Conservation (phyloP, 345 rosid genomes). For the Noccaea bulbosa region DNA sequence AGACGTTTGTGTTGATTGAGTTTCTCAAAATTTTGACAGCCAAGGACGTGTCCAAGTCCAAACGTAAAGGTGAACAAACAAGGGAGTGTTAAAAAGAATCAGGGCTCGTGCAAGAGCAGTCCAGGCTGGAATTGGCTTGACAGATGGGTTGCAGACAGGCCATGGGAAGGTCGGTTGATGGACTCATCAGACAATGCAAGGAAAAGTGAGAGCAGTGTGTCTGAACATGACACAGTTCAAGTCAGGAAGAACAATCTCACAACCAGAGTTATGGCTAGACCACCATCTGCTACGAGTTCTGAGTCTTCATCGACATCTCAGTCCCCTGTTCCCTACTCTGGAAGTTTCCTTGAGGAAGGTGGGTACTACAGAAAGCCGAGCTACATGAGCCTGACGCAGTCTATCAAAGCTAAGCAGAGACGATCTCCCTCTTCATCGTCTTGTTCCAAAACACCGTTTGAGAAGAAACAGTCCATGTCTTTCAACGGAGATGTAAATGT, state of each 20-base stretch:
- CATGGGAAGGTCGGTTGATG: conserved; percentile 68
- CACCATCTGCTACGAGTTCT: conserved; percentile 66
- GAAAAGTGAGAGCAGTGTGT: conserved; percentile 44
- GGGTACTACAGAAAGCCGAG: conserved; percentile 60
- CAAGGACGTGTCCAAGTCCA: conserved; percentile 68
- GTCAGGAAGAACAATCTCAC: conserved; percentile 67
- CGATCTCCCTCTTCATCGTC: conserved; percentile 44
- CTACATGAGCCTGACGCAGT: conserved; percentile 78
- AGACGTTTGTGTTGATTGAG: conserved; percentile 17
- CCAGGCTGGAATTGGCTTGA: conserved; percentile 78
- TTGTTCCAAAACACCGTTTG: conserved; percentile 43
- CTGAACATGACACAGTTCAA: conserved; percentile 56
- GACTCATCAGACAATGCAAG: conserved; percentile 44
- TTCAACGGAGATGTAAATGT: conserved; percentile 55
- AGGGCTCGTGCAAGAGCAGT: conserved; percentile 50
- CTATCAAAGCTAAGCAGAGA: conserved; percentile 77
- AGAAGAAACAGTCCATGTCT: conserved; percentile 52
- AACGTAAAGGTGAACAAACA: conserved; percentile 49
- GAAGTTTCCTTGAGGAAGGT: conserved; percentile 53
- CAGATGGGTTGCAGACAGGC: conserved; percentile 79
- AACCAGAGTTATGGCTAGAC: conserved; percentile 57
- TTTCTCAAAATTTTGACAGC: conserved; percentile 41
- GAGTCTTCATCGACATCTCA: conserved; percentile 64
- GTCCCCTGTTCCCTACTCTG: conserved; percentile 52
- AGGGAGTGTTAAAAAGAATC: conserved; percentile 50